Percentiles rank a stretch among this genome's conserved stretches.
Evolutionary conservation across 78 protist genomes (phyloP).

Genomic region (Pigoraptor vietnamica): DNA sequence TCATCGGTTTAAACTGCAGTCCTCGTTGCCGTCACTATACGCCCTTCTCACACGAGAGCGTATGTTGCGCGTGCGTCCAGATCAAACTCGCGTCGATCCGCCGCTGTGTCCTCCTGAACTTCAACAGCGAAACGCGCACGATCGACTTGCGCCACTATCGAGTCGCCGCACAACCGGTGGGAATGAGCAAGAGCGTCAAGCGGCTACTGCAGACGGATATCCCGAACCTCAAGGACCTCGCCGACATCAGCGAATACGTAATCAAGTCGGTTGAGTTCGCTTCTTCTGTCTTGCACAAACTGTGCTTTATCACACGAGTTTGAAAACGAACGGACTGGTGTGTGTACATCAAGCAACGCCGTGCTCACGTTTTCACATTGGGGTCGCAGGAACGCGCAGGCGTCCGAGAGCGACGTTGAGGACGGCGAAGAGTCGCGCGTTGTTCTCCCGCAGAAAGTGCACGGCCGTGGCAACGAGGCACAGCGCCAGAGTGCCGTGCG

Average conservation of each 20-base stretch:
- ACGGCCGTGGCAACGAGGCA: neutral
- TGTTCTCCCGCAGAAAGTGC: slow-evolving; percentile 7
- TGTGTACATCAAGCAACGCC: too few relatives aligned
- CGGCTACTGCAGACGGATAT: slow-evolving; percentile 42
- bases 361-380: too few relatives aligned
- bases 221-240: slow-evolving; percentile 31
- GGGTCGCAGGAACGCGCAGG: slow-evolving; percentile 19
- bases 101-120: slow-evolving; percentile 37
- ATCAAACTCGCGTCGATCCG: neutral
- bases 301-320: neutral
- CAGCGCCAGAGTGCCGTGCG: neutral
- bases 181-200: slow-evolving; percentile 50
- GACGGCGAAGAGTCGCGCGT: slow-evolving; percentile 26
- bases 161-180: slow-evolving; percentile 43
- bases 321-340: neutral
- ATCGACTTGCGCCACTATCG: slow-evolving; percentile 64
- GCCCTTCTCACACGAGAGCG: neutral
- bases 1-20: neutral
- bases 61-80: neutral
- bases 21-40: neutral
- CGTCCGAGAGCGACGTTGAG: slow-evolving; percentile 48
- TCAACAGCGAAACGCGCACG: slow-evolving; percentile 24
- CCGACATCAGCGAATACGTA: slow-evolving; percentile 49
- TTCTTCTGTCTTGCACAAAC: neutral
- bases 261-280: slow-evolving; percentile 1